These are phyloP conservation scores for Neofusicoccum ribis DNA, from an alignment of 2,329 filamentous ascomycete genomes.

Conservation along the genomic window DNA sequence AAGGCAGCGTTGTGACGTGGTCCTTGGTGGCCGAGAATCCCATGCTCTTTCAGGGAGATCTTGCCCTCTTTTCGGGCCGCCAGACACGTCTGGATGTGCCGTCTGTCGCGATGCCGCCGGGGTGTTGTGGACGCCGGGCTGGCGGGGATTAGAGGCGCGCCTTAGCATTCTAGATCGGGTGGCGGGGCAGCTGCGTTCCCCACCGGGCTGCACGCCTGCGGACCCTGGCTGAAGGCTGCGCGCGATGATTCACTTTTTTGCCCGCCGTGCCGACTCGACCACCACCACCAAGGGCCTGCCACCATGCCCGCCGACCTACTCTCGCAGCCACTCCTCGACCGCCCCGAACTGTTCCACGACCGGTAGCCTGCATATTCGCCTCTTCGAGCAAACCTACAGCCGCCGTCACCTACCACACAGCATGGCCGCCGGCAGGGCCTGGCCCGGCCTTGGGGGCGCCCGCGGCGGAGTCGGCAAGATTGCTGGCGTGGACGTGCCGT, in stretches of 20 bases:
- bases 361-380: not conserved
- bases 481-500: constrained; percentile 44
- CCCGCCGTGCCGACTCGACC: not conserved
- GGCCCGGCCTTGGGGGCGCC: constrained; percentile 32
- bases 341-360: not conserved
- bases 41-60: not conserved
- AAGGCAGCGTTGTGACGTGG: not conserved
- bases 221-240: not conserved
- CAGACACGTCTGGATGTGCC: not conserved
- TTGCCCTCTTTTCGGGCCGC: not conserved
- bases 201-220: constrained; percentile 4
- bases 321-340: not conserved
- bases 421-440: constrained; percentile 24
- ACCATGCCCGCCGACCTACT: not conserved
- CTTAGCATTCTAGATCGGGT: not conserved
- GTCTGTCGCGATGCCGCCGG: not conserved
- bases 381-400: not conserved
- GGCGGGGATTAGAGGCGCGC: not conserved
- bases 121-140: no score
- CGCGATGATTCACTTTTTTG: constrained; percentile 7
- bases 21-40: not conserved
- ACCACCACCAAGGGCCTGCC: not conserved
- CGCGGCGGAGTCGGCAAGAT: constrained; percentile 40
- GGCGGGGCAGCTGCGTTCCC: constrained; percentile 15
- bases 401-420: not conserved